These are phyloP conservation scores for Hortaea werneckii DNA, from an alignment of 2,329 filamentous ascomycete genomes.

Conservation along the genomic window DNA sequence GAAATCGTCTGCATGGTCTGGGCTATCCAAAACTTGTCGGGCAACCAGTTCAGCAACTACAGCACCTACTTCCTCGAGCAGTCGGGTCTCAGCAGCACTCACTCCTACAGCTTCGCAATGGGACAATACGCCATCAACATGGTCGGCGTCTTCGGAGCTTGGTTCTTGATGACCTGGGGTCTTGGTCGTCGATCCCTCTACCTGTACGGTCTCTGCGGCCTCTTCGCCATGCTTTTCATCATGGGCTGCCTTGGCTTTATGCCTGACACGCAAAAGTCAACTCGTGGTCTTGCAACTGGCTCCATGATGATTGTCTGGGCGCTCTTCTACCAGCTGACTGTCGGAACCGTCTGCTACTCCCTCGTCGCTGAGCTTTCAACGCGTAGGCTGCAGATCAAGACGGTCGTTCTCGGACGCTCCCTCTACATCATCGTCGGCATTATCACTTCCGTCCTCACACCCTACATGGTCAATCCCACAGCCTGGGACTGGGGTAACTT, in stretches of 20 bases:
- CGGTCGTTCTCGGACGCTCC: slow-evolving; percentile 74
- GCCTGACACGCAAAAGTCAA: slow-evolving; percentile 45
- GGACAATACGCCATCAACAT: slow-evolving; percentile 61
- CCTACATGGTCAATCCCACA: slow-evolving; percentile 83
- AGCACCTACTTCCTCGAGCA: slow-evolving; percentile 41
- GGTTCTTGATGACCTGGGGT: slow-evolving; percentile 66
- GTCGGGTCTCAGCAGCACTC: slow-evolving; percentile 33
- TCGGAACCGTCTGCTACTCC: slow-evolving; percentile 84
- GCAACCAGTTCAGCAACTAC: slow-evolving; percentile 39
- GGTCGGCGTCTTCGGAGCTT: slow-evolving; percentile 70
- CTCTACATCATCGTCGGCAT: slow-evolving; percentile 71
- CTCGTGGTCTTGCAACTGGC: slow-evolving; percentile 67
- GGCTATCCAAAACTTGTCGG: slow-evolving; percentile 40
- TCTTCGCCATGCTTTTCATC: slow-evolving; percentile 68
- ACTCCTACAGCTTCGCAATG: slow-evolving; percentile 37
- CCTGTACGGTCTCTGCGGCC: slow-evolving; percentile 60
- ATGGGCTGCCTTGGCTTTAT: slow-evolving; percentile 77
- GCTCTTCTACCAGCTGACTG: slow-evolving; percentile 72
- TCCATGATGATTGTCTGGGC: slow-evolving; percentile 78
- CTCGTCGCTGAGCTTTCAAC: slow-evolving; percentile 78
- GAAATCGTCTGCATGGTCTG: slow-evolving; percentile 53
- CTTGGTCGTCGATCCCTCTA: slow-evolving; percentile 69
- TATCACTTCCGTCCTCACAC: slow-evolving; percentile 69
- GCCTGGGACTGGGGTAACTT: slow-evolving; percentile 85
- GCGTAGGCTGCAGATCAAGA: slow-evolving; percentile 78